Evolutionary conservation across 495 filamentous ascomycete species (phyloP), one percentile per base, ranked within the genome.

Genomic region (Penicillium nucicola): DNA sequence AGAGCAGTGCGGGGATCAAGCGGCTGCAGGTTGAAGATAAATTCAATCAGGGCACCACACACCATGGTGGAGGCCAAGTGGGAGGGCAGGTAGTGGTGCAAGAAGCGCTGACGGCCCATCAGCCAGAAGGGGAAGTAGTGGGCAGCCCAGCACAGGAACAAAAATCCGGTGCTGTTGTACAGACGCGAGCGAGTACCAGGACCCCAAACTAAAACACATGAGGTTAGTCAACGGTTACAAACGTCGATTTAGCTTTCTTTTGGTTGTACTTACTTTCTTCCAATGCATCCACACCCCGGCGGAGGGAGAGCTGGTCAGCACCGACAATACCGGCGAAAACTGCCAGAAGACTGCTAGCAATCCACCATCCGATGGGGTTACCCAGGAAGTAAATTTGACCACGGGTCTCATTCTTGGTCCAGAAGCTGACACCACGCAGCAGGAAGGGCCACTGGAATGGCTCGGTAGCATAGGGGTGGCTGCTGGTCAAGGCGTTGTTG

Each of bases 381-480:
- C 93, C 93, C 28, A 98, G 71, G 80, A 98, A 98, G 73, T 98
- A 98, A 60, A 98, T 98, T 72, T 98, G 93, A 71, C 93, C 87
- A 23, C 88, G 83, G 9, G 92, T 97, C 38, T 96, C 90, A 66
- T 92, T 93, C 66, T 98, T 87, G 9, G 93, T 98, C 93, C 93
- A 98, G 84, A 98, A 98, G 67, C 90, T 96, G 52, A 98, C 95
- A 61, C 93, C 93, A 11, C 95, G 85, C 32, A 98, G 77, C 53
- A 98, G 78, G 83, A 97, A 97, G 1, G 93, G 93, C 93, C 93
- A 98, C 60, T 93, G 87, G 72, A 92, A 89, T n/a, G 93, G 93
- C 62, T 89, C 85, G 55, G 87, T 93, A 20, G 93, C 84, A 62
- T 98, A 98, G 1, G 93, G 93, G 67, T 98, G 93, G 62, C 89